Evolutionary conservation across 2,329 filamentous ascomycete species (phyloP).

Genomic region (Mycosphaerelloides madeirae): DNA sequence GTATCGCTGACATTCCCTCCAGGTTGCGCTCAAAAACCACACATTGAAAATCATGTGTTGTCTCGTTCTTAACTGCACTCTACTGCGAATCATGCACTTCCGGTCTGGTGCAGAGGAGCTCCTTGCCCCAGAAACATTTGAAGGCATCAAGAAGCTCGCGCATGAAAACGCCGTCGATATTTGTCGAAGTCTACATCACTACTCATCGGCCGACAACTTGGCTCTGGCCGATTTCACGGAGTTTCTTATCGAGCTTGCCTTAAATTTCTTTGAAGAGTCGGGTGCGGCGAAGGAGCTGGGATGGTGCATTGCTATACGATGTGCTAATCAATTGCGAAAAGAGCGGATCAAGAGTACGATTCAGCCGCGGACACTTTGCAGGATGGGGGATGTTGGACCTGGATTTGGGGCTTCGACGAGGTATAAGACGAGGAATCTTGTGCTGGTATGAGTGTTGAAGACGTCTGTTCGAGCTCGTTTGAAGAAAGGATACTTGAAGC

Average conservation of each 20-base stretch:
- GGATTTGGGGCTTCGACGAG: constrained; percentile 3
- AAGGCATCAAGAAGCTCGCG: constrained; percentile 31
- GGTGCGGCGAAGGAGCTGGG: constrained; percentile 9
- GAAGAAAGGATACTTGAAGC: too few relatives aligned
- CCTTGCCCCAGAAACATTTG: background rate
- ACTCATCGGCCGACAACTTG: constrained; percentile 5
- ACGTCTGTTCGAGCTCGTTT: too few relatives aligned
- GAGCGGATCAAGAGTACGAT: constrained; percentile 6
- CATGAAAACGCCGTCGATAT: constrained; percentile 2
- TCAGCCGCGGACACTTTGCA: constrained; percentile 11
- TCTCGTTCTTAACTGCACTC: constrained; percentile 9
- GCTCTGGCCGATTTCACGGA: constrained; percentile 8
- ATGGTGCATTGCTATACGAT: constrained; percentile 9
- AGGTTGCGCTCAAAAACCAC: constrained; percentile 1
- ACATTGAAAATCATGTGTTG: constrained; percentile 4
- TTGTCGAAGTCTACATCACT: constrained; percentile 9
- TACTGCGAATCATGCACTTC: constrained; percentile 14
- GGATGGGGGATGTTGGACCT: constrained; percentile 9
- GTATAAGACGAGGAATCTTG: background rate
- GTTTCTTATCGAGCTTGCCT: constrained; percentile 8
- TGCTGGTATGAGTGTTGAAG: background rate
- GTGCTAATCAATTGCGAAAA: constrained; percentile 1
- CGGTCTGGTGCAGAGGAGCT: background rate
- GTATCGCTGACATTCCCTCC: too few relatives aligned
- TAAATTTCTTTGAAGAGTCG: constrained; percentile 11